A percentile compares a stretch with the other conserved stretches of the same genome.
Evolutionary conservation across 805 yeast genomes (phyloP).

Genomic region (Candida hispaniensis): DNA sequence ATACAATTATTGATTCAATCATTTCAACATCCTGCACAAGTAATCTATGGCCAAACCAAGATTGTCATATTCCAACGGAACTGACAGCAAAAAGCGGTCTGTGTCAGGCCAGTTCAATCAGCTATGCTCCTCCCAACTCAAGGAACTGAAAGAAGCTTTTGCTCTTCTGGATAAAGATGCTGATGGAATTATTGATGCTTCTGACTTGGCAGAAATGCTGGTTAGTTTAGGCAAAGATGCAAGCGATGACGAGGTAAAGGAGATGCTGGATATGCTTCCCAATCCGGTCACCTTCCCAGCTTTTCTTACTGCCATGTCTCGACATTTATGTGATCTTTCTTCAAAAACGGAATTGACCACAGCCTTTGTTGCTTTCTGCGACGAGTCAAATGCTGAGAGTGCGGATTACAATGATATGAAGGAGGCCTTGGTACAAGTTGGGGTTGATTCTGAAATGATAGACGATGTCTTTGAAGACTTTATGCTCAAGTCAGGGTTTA

Average conservation of each 20-base stretch:
- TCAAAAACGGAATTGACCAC: conserved; percentile 42
- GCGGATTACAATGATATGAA: conserved; percentile 42
- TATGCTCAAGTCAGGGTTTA: conserved; percentile 44
- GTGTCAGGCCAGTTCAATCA: conserved; percentile 31
- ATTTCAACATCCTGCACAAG: no score
- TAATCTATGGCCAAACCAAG: conserved; percentile 12
- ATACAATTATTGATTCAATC: no score
- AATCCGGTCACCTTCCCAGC: conserved; percentile 48
- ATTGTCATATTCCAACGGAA: conserved; percentile 12
- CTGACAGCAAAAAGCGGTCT: conserved; percentile 12
- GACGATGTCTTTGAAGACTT: conserved; percentile 45
- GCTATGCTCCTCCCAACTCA: conserved; percentile 52
- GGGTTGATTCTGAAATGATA: conserved; percentile 32
- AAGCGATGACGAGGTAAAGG: conserved; percentile 33
- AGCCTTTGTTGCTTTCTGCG: conserved; percentile 48
- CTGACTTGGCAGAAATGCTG: conserved; percentile 39
- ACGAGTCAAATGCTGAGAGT: conserved; percentile 29
- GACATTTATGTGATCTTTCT: conserved; percentile 41
- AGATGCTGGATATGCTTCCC: conserved; percentile 39
- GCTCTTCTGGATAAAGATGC: conserved; percentile 72
- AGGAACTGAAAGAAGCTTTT: conserved; percentile 62
- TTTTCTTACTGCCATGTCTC: conserved; percentile 53
- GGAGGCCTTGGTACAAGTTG: conserved; percentile 40
- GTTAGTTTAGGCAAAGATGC: conserved; percentile 32
- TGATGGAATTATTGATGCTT: conserved; percentile 40